phyloP scores from a whole-genome alignment of 2,329 filamentous ascomycete genomes.

The Xylaria sp. region DNA sequence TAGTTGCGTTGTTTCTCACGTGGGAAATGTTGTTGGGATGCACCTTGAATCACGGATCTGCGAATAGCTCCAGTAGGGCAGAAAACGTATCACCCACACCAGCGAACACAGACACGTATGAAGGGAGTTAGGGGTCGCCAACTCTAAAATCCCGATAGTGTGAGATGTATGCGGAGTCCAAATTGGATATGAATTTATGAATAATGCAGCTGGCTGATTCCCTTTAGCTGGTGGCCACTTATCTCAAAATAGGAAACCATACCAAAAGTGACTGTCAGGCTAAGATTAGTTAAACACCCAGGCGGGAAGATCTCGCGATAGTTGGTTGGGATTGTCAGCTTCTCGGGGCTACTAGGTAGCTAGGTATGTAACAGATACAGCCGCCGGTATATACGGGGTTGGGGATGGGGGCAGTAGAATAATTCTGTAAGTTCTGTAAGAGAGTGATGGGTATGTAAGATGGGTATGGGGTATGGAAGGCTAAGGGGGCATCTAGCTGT shows the following conservation, averaged over 20 bases:
- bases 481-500: constrained; percentile 14
- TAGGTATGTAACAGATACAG: constrained; percentile 2
- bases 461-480: no score
- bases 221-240: constrained; percentile 11
- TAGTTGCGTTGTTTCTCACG: constrained; percentile 26
- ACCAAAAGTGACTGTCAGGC: background rate
- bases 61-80: constrained; percentile 12
- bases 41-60: constrained; percentile 32
- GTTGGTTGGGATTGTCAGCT: constrained; percentile 12
- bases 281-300: background rate
- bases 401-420: background rate
- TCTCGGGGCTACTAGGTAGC: constrained; percentile 6
- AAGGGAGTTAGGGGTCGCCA: constrained; percentile 31
- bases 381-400: constrained; percentile 9
- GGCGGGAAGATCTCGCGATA: constrained; percentile 8
- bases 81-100: constrained; percentile 32
- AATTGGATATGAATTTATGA: constrained; percentile 9
- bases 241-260: constrained; percentile 12
- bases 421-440: constrained; percentile 3
- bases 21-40: constrained; percentile 32
- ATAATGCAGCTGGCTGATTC: background rate
- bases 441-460: constrained; percentile 12
- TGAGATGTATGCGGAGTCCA: constrained; percentile 1
- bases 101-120: constrained; percentile 34
- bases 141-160: constrained; percentile 25